Evolutionary conservation across 768 basidiomycete genomes (phyloP), one percentile per base, ranked within the genome.

Genomic region (Guyanaporus albipodus): DNA sequence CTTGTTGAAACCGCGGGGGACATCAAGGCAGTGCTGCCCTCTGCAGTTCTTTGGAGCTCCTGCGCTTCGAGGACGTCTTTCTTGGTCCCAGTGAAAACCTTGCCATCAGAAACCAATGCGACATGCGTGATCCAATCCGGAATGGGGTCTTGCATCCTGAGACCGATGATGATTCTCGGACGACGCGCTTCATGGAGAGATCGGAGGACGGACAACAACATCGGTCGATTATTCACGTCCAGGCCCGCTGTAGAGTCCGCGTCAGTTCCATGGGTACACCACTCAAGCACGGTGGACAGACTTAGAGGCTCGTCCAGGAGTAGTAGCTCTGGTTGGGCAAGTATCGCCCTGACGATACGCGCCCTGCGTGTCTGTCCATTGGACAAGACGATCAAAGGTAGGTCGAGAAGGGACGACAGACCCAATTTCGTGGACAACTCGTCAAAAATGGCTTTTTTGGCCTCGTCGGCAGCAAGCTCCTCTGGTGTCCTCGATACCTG

Each of bases 241-340:
- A 94, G 70, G 1, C 92, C 91, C 51, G 91, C 91, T 92, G 45
- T n/a, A 23, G 15, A 44, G 39, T 46, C 42, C 44, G 19, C 31
- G 27, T 32, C 29, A 37, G 38, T 24, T 4, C 27, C 35, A 19
- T 15, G 32, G 31, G 11, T n/a, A n/a, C 26, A 5, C 29, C 35
- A 29, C 38, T 49, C 18, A 27, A 35, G 21, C 2, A 38, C 5
- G 33, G 41, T 12, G 5, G 7, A 34, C 83, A 47, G 54, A 91
- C 91, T 91, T 29, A 92, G 71, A 1, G 93, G 94, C 63, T 98
- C 95, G 50, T 96, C 93, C n/a, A 97, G 73, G 7, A 98, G 66
- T 19, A 97, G 61, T 17, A 97, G 61, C 50, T 83, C 76, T 0
- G 92, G 91, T 36, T 77, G 73, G 15, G 66, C 70, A 26, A 97